A percentile compares a stretch with the other conserved stretches of the same genome.
These are phyloP conservation scores for Naganishia kalamii DNA, from an alignment of 768 basidiomycete genomes.

Conservation along the genomic window DNA sequence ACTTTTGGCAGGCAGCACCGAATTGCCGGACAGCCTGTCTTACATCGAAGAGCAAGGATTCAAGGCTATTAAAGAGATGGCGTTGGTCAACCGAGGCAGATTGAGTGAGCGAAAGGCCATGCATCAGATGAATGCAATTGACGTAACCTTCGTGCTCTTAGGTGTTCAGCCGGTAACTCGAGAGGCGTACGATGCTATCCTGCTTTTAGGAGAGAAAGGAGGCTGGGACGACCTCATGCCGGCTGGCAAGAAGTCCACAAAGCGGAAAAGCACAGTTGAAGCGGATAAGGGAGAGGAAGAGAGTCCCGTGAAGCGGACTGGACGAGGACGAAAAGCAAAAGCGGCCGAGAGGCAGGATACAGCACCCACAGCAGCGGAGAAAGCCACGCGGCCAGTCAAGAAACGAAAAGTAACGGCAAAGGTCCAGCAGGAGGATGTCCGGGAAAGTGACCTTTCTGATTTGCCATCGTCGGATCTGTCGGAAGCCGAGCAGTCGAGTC, in stretches of 20 bases:
- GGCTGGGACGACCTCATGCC: conserved; percentile 59
- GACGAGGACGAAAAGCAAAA: background rate
- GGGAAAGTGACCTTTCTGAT: background rate
- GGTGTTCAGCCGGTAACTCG: conserved; percentile 69
- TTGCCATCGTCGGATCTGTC: background rate
- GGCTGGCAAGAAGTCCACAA: background rate
- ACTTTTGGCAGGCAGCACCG: conserved; percentile 52
- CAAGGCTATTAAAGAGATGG: conserved; percentile 59
- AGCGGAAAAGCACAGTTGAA: background rate
- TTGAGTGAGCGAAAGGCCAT: conserved; percentile 52
- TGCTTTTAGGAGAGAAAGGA: conserved; percentile 60
- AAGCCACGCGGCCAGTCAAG: background rate
- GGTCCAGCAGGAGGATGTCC: background rate
- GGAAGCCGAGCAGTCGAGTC: too few species aligned
- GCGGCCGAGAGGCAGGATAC: background rate
- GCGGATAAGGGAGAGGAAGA: background rate
- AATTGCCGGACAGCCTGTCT: conserved; percentile 54
- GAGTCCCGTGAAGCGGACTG: background rate
- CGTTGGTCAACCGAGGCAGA: conserved; percentile 69
- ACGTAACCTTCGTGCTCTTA: conserved; percentile 3
- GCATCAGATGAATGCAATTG: background rate
- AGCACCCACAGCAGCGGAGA: background rate
- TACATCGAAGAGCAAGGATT: conserved; percentile 64
- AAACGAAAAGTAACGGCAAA: background rate
- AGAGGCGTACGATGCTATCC: conserved; percentile 61